Base-by-base conservation (phyloP, 108 stramenopile species). In the Aureococcus anophagefferens region DNA sequence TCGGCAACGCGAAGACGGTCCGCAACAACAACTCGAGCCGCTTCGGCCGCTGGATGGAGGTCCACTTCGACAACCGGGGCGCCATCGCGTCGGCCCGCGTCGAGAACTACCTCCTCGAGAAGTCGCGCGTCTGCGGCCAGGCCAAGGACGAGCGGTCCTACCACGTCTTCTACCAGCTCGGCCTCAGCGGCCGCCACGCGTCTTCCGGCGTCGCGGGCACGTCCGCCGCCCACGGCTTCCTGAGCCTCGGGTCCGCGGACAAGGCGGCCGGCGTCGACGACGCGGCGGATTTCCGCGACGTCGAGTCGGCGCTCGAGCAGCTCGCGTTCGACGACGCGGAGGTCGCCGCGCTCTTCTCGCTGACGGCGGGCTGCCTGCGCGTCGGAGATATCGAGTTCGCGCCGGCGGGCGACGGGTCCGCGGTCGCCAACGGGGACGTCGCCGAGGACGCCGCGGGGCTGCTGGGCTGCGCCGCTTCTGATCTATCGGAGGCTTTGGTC, bases 1-100 rank as follows among this genome's bases (percentile, higher is more conserved):
- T 96, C 80, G 96, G 96, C 31, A 98, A 98, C 77, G 96, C 96
- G 25, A 73, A 90, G 21, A 97, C 96, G n/a, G 83, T 93, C 62
- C 90, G 96, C 18, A 97, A 97, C 75, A 94, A 96, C 82, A 97
- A 97, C 78, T 93, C 91, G 18, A 82, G 85, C 35, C 69, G 79
- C 4, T 80, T 80, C 72, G 79, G 79, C 59, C 81, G 82, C 68
- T 95, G 93, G 70, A 90, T 88, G 40, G 77, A 86, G 70, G 45
- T 86, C 46, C 40, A 66, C 46, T 83, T 86, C 75, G 59, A 96
- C 74, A 73, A 79, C 64, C 71, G 79, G 35, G 95, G 93, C 63
- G 89, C 84, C 63, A 77, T 94, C 0, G 72, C 76, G 15, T 94
- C 95, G 3, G 95, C 94, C 0, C 71, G 74, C 25, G 91, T 80